These are phyloP conservation scores for Daldinia sp. DNA, from an alignment of 2,329 filamentous ascomycete species.

Conservation along the genomic window DNA sequence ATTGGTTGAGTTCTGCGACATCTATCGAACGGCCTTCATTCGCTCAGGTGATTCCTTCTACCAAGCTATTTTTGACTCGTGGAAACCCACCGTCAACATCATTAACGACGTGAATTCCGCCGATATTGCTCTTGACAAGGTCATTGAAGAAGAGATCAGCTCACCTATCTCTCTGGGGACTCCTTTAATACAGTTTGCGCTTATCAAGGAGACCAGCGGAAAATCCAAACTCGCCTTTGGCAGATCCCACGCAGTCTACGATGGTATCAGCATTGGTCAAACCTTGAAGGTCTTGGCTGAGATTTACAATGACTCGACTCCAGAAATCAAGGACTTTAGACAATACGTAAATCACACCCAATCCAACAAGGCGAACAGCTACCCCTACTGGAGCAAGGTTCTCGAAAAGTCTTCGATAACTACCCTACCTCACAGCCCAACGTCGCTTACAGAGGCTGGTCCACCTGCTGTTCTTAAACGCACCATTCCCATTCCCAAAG, in stretches of 20 bases:
- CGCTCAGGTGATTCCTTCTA: not conserved
- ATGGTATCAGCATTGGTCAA: slow-evolving; percentile 1
- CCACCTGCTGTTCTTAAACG: not conserved
- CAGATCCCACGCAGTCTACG: not conserved
- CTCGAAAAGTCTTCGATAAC: not conserved
- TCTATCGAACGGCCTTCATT: not conserved
- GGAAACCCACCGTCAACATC: not conserved
- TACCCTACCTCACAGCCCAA: not conserved
- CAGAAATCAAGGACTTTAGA: not conserved
- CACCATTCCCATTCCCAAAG: not conserved
- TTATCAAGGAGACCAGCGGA: not conserved
- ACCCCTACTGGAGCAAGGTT: not conserved
- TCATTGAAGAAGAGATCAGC: slow-evolving; percentile 5
- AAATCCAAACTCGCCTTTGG: slow-evolving; percentile 4
- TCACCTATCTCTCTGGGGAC: not conserved
- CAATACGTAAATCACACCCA: not conserved
- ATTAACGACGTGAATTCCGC: not conserved
- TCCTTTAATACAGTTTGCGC: not conserved
- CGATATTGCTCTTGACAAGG: not conserved
- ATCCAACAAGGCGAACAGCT: not conserved
- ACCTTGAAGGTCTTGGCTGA: not conserved
- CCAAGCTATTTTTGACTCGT: not conserved
- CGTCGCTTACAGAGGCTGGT: not conserved
- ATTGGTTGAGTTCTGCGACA: not conserved
- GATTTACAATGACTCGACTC: not conserved